Conservation (phyloP, 345 rosid genomes). For the Arabidopsis arenosa region DNA sequence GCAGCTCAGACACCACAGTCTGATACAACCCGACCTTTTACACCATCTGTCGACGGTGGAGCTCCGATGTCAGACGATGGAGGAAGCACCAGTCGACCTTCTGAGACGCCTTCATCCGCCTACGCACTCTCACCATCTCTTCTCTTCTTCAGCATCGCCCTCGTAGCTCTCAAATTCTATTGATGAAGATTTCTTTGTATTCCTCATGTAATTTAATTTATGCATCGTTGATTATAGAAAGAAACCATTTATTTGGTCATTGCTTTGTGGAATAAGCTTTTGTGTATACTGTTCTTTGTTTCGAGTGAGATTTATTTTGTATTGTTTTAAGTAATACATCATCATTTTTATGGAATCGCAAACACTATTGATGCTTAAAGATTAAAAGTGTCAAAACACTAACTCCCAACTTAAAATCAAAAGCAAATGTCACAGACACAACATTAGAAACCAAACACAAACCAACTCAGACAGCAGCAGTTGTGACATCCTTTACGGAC, state of each 20-base stretch:
- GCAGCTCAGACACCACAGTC: conserved; percentile 66
- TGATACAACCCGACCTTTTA: conserved; percentile 53
- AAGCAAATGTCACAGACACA: conserved; percentile 35
- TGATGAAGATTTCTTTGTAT: conserved; percentile 37
- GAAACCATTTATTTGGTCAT: conserved; percentile 26
- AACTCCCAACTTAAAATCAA: conserved; percentile 16
- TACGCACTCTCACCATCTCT: conserved; percentile 55
- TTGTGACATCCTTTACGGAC: conserved; percentile 63
- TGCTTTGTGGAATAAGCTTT: conserved; percentile 24
- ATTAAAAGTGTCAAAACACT: conserved; percentile 20
- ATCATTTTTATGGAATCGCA: background rate
- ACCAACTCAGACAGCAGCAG: conserved; percentile 46
- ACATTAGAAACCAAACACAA: conserved; percentile 19
- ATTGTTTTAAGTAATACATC: conserved; percentile 14
- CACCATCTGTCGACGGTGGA: conserved; percentile 50
- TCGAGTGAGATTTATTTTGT: conserved; percentile 32
- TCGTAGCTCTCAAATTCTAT: conserved; percentile 48
- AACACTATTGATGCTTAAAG: conserved; percentile 18
- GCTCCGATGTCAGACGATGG: conserved; percentile 57
- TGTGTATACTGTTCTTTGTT: conserved; percentile 30
- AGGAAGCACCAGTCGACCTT: conserved; percentile 54
- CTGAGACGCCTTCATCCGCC: conserved; percentile 60
- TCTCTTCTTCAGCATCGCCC: conserved; percentile 53
- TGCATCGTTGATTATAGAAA: background rate
- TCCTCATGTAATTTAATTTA: conserved; percentile 18